phyloP scores from a whole-genome alignment of 306 rosid species.

The Dryas alaskensis region DNA sequence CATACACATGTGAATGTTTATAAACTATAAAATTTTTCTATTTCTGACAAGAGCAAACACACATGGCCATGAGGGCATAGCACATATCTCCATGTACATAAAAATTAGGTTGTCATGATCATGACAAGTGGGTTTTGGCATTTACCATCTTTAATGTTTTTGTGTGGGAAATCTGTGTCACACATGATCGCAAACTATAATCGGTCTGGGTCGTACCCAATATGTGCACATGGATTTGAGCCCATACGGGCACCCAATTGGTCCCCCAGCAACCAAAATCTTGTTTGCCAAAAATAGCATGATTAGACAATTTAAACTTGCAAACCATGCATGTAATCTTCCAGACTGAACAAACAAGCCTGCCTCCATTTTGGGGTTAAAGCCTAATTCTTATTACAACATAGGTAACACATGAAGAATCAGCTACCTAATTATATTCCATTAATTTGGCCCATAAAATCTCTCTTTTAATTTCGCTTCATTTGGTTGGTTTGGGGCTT shows the following conservation, averaged over 20 bases:
- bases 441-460: constrained; percentile 45
- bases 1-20: no score
- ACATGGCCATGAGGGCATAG: background rate
- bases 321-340: background rate
- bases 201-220: constrained; percentile 28
- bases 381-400: no score
- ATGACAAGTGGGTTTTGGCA: constrained; percentile 3
- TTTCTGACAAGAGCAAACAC: no score
- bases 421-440: constrained; percentile 18
- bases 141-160: constrained; percentile 11
- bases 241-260: constrained; percentile 24
- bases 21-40: no score
- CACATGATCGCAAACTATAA: constrained; percentile 23
- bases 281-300: constrained; percentile 35
- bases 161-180: constrained; percentile 21
- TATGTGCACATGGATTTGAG: constrained; percentile 28
- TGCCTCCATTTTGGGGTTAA: constrained; percentile 24
- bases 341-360: constrained; percentile 15
- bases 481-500: constrained; percentile 14
- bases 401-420: constrained; percentile 10
- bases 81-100: background rate
- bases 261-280: constrained; percentile 45
- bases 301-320: constrained; percentile 35
- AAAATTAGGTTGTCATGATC: background rate
- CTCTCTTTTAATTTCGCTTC: constrained; percentile 25